These are phyloP conservation scores for Yamadazyma sp. DNA, from an alignment of 1,139 yeast species.

Conservation along the genomic window DNA sequence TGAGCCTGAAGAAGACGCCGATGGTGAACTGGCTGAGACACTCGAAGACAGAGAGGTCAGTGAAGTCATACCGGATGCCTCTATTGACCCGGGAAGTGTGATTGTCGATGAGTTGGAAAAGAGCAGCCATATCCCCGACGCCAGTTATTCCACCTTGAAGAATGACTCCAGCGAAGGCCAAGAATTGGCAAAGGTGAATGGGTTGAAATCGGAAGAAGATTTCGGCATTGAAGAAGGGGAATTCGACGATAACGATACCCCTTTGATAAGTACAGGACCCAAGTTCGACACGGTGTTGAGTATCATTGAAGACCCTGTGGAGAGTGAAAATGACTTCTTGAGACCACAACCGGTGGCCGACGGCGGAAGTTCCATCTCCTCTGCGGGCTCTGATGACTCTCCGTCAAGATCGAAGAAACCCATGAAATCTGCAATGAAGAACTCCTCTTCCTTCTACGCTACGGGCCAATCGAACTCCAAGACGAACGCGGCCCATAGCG, in stretches of 20 bases:
- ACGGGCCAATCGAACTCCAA: constrained; percentile 12
- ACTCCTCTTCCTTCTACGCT: constrained; percentile 30
- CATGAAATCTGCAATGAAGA: constrained; percentile 68
- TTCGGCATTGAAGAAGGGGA: constrained; percentile 21
- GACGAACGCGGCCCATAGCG: constrained; percentile 51
- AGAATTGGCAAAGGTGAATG: constrained; percentile 6
- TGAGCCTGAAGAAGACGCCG: constrained; percentile 11
- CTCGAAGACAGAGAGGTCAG: constrained; percentile 15
- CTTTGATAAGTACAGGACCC: constrained; percentile 29
- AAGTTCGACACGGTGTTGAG: constrained; percentile 33
- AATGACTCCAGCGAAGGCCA: too few relatives aligned
- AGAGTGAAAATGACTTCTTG: constrained; percentile 3
- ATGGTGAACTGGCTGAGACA: constrained; percentile 21
- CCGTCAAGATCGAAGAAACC: constrained; percentile 29
- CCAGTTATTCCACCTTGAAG: constrained; percentile 7
- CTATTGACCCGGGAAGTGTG: constrained; percentile 20
- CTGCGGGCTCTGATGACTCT: constrained; percentile 25
- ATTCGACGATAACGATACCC: constrained; percentile 19
- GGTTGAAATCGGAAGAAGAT: constrained; percentile 13
- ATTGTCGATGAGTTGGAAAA: constrained; percentile 28
- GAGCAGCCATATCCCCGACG: neutral
- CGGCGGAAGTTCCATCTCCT: constrained; percentile 29
- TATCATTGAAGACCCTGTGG: constrained; percentile 19
- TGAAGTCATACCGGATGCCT: neutral
- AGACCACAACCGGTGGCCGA: constrained; percentile 11